Conservation (phyloP, 345 rosid species). For the Heritiera fomes region DNA sequence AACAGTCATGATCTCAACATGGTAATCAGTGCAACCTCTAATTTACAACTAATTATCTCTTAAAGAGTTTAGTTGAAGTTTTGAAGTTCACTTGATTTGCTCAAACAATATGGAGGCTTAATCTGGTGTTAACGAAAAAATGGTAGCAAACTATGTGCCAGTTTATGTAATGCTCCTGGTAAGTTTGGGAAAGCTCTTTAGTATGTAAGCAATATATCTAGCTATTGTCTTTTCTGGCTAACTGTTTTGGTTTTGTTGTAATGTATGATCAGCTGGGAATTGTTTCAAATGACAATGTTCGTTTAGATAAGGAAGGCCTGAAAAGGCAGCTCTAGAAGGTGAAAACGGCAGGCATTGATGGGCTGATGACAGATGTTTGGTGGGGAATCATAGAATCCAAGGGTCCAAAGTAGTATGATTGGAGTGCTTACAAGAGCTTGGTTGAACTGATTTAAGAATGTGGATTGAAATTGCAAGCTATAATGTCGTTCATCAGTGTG, state of each 20-base stretch:
- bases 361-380: constrained; percentile 38
- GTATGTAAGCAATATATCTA: not conserved
- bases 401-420: constrained; percentile 67
- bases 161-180: constrained; percentile 66
- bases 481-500: constrained; percentile 87
- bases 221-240: not conserved
- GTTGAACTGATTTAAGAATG: constrained; percentile 49
- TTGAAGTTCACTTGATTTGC: too few relatives aligned
- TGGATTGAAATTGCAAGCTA: constrained; percentile 65
- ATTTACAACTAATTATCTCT: not conserved
- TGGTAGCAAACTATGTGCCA: constrained; percentile 57
- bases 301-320: constrained; percentile 44
- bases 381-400: constrained; percentile 76
- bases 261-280: constrained; percentile 50
- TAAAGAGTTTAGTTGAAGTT: not conserved
- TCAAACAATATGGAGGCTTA: constrained; percentile 36
- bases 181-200: constrained; percentile 19
- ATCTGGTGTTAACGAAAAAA: constrained; percentile 25
- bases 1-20: not conserved
- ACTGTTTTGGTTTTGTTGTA: not conserved
- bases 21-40: not conserved
- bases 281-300: constrained; percentile 54
- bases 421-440: constrained; percentile 77
- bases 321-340: constrained; percentile 61
- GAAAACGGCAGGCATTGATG: constrained; percentile 56